phyloP scores from a whole-genome alignment of 2,329 filamentous ascomycete species.

The Xenosphaeropsis pyriputrescens region DNA sequence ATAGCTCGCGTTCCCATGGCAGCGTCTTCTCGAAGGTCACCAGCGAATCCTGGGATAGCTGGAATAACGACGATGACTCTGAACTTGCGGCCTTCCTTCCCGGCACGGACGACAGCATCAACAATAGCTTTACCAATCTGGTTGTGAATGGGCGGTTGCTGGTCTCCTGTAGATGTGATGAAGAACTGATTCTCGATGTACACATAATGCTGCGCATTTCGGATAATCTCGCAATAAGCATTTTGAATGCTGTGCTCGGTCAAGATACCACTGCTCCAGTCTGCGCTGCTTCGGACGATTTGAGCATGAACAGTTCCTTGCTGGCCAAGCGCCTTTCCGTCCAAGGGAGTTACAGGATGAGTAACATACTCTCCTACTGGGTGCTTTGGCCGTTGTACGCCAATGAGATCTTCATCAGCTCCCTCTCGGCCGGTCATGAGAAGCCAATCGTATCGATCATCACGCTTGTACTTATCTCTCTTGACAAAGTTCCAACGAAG shows the following conservation, averaged over 20 bases:
- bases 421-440: constrained; percentile 61
- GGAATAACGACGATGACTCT: constrained; percentile 82
- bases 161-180: constrained; percentile 79
- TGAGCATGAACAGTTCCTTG: constrained; percentile 71
- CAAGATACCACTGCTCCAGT: constrained; percentile 89
- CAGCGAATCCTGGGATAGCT: constrained; percentile 84
- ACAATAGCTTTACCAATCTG: constrained; percentile 80
- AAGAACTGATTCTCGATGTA: constrained; percentile 99
- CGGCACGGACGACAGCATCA: constrained; percentile 71
- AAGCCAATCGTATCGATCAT: constrained; percentile 73
- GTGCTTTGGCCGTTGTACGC: constrained; percentile 77
- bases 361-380: constrained; percentile 78
- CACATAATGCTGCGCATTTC: constrained; percentile 78
- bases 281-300: constrained; percentile 74
- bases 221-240: constrained; percentile 72
- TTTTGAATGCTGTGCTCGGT: constrained; percentile 78
- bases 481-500: constrained; percentile 95
- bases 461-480: constrained; percentile 93
- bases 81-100: constrained; percentile 76
- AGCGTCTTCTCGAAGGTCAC: constrained; percentile 71
- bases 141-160: constrained; percentile 78
- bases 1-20: constrained; percentile 82
- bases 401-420: constrained; percentile 71
- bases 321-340: constrained; percentile 42
- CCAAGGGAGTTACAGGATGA: constrained; percentile 61